phyloP scores from a whole-genome alignment of 306 rosid species.

The Pyrus pyrifolia region DNA sequence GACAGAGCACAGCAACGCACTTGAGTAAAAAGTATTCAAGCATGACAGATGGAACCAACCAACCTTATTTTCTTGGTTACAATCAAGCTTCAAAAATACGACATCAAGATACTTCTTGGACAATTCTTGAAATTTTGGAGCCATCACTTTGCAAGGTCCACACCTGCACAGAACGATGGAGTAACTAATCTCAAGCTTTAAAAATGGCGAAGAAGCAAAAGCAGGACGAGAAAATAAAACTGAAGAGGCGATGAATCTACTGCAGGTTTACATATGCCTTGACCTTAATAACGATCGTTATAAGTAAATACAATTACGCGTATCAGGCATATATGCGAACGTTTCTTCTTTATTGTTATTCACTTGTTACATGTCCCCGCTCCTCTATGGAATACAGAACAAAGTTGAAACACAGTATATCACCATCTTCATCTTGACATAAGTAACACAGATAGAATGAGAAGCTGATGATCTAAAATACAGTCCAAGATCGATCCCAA shows the following conservation, averaged over 20 bases:
- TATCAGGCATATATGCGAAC: too few species aligned
- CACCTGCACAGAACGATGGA: constrained; percentile 54
- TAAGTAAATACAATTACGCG: too few species aligned
- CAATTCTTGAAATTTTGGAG: constrained; percentile 70
- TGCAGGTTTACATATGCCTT: not conserved
- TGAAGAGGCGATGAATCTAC: not conserved
- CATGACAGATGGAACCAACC: constrained; percentile 1
- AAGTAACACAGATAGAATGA: too few species aligned
- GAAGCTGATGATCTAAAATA: not conserved
- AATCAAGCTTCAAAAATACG: constrained; percentile 87
- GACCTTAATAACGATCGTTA: not conserved
- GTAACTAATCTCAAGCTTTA: not conserved
- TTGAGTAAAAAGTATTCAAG: not conserved
- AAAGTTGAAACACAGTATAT: too few species aligned
- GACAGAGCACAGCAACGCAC: not conserved
- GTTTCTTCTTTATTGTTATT: too few species aligned
- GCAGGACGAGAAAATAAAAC: not conserved
- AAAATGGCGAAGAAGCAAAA: not conserved
- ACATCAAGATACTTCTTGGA: constrained; percentile 79
- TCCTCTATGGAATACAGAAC: not conserved
- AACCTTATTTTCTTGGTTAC: constrained; percentile 89
- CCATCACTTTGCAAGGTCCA: constrained; percentile 98
- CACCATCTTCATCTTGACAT: too few species aligned
- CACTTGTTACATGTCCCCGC: not conserved
- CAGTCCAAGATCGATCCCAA: not conserved